phyloP scores from a whole-genome alignment of 2,329 filamentous ascomycete species.

The Fusarium duplospermum region DNA sequence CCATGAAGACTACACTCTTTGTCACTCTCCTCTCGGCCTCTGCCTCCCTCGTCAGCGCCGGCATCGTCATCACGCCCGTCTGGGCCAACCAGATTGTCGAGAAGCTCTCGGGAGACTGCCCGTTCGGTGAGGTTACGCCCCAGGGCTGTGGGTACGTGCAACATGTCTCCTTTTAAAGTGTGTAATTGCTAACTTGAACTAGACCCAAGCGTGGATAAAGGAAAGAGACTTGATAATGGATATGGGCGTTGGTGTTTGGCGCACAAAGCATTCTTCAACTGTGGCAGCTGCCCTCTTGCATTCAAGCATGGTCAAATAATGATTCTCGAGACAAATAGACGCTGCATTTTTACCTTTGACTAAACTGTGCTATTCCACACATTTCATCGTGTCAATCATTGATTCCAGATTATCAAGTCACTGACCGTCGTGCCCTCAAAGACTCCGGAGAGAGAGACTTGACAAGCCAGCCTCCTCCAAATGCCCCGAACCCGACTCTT shows the following conservation, averaged over 20 bases:
- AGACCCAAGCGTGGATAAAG: not conserved
- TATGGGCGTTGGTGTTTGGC: not conserved
- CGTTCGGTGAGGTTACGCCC: slow-evolving; percentile 67
- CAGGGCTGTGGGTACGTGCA: slow-evolving; percentile 66
- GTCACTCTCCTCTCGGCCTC: slow-evolving; percentile 56
- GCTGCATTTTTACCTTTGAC: not conserved
- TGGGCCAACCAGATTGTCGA: slow-evolving; percentile 62
- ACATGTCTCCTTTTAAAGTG: not conserved
- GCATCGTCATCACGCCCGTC: slow-evolving; percentile 67
- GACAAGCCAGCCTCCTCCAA: too few species aligned
- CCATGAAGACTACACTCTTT: slow-evolving; percentile 46
- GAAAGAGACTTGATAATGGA: not conserved
- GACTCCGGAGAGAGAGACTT: too few species aligned
- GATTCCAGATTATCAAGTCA: not conserved
- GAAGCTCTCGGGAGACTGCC: slow-evolving; percentile 62
- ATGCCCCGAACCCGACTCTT: not conserved
- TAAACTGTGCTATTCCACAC: not conserved
- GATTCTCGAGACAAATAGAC: not conserved
- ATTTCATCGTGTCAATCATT: not conserved
- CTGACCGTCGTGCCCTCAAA: not conserved
- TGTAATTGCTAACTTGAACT: not conserved
- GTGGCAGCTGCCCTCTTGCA: not conserved
- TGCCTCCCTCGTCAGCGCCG: slow-evolving; percentile 61
- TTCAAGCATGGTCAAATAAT: not conserved
- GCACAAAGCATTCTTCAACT: not conserved